Percentiles rank a stretch among this genome's conserved stretches.
Evolutionary conservation across 2,329 filamentous ascomycete species (phyloP).

Genomic region (Aureobasidium sp.): DNA sequence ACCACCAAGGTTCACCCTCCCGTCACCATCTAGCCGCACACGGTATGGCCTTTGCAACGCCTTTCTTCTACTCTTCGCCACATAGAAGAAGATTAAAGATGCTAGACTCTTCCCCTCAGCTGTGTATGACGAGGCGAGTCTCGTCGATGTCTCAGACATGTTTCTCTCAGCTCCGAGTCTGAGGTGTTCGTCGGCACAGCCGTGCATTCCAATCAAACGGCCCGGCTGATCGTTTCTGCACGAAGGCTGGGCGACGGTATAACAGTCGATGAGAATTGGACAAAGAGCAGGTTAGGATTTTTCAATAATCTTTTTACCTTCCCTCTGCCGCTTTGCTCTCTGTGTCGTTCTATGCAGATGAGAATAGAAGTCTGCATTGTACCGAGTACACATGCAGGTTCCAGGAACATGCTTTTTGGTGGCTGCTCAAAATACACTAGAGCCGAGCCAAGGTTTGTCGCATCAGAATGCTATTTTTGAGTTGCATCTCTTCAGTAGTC

Average conservation of each 20-base stretch:
- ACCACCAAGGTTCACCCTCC: background rate
- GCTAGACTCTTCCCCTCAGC: background rate
- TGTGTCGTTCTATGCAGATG: background rate
- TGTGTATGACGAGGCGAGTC: constrained; percentile 13
- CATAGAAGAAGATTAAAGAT: constrained; percentile 8
- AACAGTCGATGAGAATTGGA: background rate
- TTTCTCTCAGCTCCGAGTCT: background rate
- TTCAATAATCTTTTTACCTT: background rate
- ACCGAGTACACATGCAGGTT: constrained; percentile 14
- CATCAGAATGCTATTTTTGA: constrained; percentile 6
- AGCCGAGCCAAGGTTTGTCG: constrained; percentile 1
- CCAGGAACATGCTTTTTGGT: constrained; percentile 9
- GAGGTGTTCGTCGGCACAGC: constrained; percentile 1
- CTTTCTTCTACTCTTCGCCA: constrained; percentile 9
- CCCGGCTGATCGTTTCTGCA: constrained; percentile 13
- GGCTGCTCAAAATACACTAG: background rate
- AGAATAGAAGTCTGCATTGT: background rate
- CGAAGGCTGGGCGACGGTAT: constrained; percentile 4
- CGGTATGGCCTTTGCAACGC: background rate
- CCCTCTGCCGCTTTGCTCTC: background rate
- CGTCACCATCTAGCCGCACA: background rate
- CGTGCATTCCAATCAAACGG: constrained; percentile 13
- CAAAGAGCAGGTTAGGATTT: background rate
- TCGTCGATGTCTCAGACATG: constrained; percentile 14
- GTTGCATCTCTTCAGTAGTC: constrained; percentile 12